Evolutionary conservation across 75 land plant species (phyloP).

Genomic region (Larix kaempferi): DNA sequence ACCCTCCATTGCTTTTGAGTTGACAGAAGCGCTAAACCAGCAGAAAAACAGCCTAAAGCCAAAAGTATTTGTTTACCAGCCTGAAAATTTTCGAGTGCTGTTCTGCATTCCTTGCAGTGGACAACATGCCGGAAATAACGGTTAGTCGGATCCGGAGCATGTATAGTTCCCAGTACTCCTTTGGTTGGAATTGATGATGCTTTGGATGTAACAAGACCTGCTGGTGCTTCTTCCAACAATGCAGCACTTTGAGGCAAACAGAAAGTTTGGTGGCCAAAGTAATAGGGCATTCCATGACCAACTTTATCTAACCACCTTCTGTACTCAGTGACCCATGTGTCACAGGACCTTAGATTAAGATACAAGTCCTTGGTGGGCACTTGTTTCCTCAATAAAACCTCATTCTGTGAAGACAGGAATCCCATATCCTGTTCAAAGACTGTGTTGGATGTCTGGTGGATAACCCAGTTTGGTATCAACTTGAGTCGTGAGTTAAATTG

Average conservation of each 20-base stretch:
- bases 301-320: constrained; percentile 79
- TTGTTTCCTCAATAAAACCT: constrained; percentile 50
- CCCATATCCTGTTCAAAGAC: constrained; percentile 99
- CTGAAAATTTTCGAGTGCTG: constrained; percentile 32
- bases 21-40: constrained; percentile 32
- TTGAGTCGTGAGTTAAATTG: constrained; percentile 13
- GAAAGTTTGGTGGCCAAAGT: constrained; percentile 66
- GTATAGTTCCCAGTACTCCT: constrained; percentile 64
- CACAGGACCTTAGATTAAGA: constrained; percentile 71
- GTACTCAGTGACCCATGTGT: constrained; percentile 80
- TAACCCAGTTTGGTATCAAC: constrained; percentile 59
- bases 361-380: constrained; percentile 70
- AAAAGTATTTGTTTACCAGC: constrained; percentile 31
- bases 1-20: constrained; percentile 37
- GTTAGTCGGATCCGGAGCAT: constrained; percentile 71
- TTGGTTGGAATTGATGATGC: constrained; percentile 73
- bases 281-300: constrained; percentile 93
- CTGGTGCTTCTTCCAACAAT: constrained; percentile 75
- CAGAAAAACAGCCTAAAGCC: constrained; percentile 15
- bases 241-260: constrained; percentile 54
- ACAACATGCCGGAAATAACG: constrained; percentile 77
- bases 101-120: constrained; percentile 78
- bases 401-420: constrained; percentile 89
- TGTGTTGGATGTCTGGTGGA: constrained; percentile 70
- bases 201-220: constrained; percentile 53